Evolutionary conservation across 2,329 filamentous ascomycete species (phyloP), one percentile per base, ranked within the genome.

Genomic region (Pseudocercospora ulei): DNA sequence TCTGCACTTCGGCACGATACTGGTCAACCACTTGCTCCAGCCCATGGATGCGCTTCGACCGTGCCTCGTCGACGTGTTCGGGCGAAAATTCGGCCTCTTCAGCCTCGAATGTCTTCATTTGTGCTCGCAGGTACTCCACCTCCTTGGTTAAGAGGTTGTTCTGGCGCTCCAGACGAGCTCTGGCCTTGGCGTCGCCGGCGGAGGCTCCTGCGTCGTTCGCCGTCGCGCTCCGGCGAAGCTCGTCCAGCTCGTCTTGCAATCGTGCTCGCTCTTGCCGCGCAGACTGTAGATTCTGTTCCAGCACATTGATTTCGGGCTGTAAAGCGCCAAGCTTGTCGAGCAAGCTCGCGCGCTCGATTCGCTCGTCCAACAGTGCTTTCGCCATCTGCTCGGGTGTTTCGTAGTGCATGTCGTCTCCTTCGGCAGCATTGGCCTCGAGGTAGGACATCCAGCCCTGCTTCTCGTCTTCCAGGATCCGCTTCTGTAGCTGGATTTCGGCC

Each of bases 121-220:
- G 90, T 0, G 85, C 88, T 13, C 90, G 82, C 4, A 98, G 72
- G 58, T 93, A 94, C 51, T 95, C 87, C 0, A 90, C 84, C 59
- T 98, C 92, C 57, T 95, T 95, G 14, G 85, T 71, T 0, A 87
- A 85, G 5, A 98, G 71, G 1, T 73, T 75, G 41, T 84, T 82
- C 58, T 96, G 88, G 42, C 90, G 73, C 53, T 98, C 88, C 0
- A 95, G 66, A 19, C 90, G 75, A 37, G 81, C 67, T 27, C 77
- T 78, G 1, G 74, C 72, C 62, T 86, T 74, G 46, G 58, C 81
- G 54, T 84, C 81, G 9, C 69, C 66, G 12, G 65, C 70, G 14
- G 53, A 48, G 7, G 51, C 50, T 3, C 64, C 64, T 1, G 66
- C 62, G 3, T 36, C 40, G 8, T 27, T 41, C 3, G 36, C 39